These are phyloP conservation scores for Ordospora colligata DNA, from an alignment of 371 early-diverging fungal species.

Conservation along the genomic window DNA sequence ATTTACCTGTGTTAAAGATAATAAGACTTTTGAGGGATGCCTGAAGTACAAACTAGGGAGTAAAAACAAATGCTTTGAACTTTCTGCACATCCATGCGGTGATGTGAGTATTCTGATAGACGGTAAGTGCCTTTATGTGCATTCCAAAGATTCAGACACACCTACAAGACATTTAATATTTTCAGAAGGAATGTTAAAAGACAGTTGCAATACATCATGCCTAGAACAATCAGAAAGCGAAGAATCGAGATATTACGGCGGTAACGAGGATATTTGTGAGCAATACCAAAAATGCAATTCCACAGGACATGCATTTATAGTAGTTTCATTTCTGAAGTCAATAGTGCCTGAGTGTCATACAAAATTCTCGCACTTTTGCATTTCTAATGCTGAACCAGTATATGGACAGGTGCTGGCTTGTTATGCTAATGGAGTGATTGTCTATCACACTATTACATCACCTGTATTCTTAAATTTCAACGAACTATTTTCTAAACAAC, in stretches of 20 bases:
- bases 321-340: not conserved
- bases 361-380: not conserved
- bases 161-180: constrained; percentile 2
- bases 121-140: not conserved
- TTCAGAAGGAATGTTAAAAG: not conserved
- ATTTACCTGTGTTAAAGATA: not conserved
- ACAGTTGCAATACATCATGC: not conserved
- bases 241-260: not conserved
- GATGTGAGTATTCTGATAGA: not conserved
- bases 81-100: not conserved
- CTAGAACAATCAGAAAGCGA: not conserved
- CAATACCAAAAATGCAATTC: not conserved
- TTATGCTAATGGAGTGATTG: not conserved
- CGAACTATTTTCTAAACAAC: not conserved
- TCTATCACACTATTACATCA: not conserved
- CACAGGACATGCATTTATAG: not conserved
- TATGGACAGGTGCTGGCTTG: constrained; percentile 1
- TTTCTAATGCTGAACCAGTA: not conserved
- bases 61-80: not conserved
- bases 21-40: not conserved
- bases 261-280: not conserved
- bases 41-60: constrained; percentile 12
- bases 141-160: not conserved
- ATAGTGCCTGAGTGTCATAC: not conserved
- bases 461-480: constrained; percentile 5